Conservation (phyloP, 192 early-diverging fungal genomes). For the Haplosporangium gracile region DNA sequence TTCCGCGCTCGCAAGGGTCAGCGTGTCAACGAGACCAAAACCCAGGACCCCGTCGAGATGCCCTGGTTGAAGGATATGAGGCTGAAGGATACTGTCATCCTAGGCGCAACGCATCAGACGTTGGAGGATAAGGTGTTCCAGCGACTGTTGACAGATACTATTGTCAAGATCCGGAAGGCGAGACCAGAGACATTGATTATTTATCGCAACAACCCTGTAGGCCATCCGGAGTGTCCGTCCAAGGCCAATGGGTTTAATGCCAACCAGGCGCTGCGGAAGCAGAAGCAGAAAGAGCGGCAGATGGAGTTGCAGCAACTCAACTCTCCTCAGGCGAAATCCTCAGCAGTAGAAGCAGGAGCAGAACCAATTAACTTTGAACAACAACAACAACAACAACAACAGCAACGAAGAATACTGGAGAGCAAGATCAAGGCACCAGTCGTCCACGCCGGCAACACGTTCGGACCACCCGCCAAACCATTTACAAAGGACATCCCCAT, state of each 20-base stretch:
- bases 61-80: conserved; percentile 54
- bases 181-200: conserved; percentile 60
- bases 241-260: conserved; percentile 39
- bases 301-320: background rate
- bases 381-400: background rate
- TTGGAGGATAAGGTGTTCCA: conserved; percentile 57
- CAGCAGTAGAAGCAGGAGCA: background rate
- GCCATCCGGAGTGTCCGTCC: conserved; percentile 50
- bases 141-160: conserved; percentile 35
- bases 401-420: background rate
- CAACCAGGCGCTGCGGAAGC: conserved; percentile 1
- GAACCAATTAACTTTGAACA: background rate
- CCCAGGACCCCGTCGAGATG: conserved; percentile 59
- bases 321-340: too few species aligned
- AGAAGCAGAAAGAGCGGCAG: background rate
- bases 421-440: background rate
- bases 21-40: conserved; percentile 36
- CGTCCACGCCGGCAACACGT: conserved; percentile 3
- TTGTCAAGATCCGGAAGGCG: conserved; percentile 52
- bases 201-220: conserved; percentile 63
- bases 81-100: conserved; percentile 58
- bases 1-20: conserved; percentile 5
- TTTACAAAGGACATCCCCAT: conserved; percentile 41
- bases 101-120: conserved; percentile 58
- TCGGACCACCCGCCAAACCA: conserved; percentile 38